A percentile compares a stretch with the other conserved stretches of the same genome.
Conservation (phyloP, 1,284 basidiomycete species). For the Calocybe gambosa region DNA sequence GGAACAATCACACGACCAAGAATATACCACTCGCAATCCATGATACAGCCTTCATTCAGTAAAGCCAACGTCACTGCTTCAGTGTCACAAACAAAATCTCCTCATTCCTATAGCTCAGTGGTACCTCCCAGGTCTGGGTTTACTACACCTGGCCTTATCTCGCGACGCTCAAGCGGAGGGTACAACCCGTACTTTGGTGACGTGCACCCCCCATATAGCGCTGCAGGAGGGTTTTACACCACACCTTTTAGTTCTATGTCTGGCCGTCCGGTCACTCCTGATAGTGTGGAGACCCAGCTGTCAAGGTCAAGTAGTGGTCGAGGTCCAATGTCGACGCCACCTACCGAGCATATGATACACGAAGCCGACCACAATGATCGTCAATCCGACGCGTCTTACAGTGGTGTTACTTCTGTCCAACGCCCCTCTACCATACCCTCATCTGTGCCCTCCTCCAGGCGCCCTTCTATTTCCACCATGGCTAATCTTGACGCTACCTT, state of each 20-base stretch:
- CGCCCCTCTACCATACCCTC: constrained; percentile 22
- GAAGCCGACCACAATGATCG: constrained; percentile 15
- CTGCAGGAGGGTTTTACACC: constrained; percentile 6
- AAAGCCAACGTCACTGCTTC: constrained; percentile 10
- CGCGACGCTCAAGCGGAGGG: constrained; percentile 13
- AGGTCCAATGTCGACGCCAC: constrained; percentile 26
- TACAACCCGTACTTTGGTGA: constrained; percentile 29
- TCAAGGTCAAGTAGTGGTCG: constrained; percentile 31
- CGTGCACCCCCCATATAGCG: constrained; percentile 7
- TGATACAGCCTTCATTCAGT: constrained; percentile 32
- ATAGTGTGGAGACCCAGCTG: constrained; percentile 37
- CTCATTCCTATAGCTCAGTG: constrained; percentile 5
- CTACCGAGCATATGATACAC: constrained; percentile 16
- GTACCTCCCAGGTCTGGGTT: constrained; percentile 13
- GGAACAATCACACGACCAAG: constrained; percentile 70
- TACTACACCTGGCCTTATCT: constrained; percentile 17
- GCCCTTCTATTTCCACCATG: constrained; percentile 15
- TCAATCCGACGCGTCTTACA: constrained; percentile 3
- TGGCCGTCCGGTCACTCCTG: constrained; percentile 31
- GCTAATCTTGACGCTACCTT: constrained; percentile 16
- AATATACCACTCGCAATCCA: constrained; percentile 68
- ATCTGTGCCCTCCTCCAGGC: constrained; percentile 12
- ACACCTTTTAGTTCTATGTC: constrained; percentile 10
- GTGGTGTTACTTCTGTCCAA: constrained; percentile 24
- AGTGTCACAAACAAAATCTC: constrained; percentile 6